Conservation (phyloP, 352 stramenopile species). For the Globisporangium parvum region DNA sequence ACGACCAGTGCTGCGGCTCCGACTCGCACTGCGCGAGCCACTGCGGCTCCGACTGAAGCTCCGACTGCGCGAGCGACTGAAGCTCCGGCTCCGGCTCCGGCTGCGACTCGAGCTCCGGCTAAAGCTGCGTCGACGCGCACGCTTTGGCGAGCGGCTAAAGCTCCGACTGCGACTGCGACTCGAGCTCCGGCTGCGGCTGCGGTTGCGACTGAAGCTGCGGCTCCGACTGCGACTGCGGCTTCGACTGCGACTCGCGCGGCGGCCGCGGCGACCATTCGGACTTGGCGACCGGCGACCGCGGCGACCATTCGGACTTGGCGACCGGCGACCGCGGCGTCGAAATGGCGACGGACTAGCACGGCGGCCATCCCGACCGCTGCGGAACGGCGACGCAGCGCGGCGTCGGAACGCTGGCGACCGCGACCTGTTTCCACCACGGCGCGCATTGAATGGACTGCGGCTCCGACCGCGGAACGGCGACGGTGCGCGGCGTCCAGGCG, state of each 20-base stretch:
- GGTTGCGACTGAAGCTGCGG: background rate
- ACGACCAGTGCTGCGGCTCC: constrained; percentile 12
- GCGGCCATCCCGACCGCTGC: constrained; percentile 19
- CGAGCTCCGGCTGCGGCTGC: background rate
- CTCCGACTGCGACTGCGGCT: constrained; percentile 19
- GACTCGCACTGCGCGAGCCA: too few relatives aligned
- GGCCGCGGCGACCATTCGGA: constrained; percentile 14
- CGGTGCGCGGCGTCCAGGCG: constrained; percentile 16
- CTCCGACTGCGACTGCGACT: background rate
- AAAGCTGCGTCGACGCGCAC: background rate
- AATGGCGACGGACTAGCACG: constrained; percentile 11
- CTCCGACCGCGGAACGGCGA: constrained; percentile 52
- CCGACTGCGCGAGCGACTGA: too few relatives aligned
- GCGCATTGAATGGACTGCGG: constrained; percentile 28
- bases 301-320: constrained; percentile 6
- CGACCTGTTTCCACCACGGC: constrained; percentile 14
- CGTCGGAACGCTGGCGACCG: constrained; percentile 36
- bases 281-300: constrained; percentile 7
- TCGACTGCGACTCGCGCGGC: constrained; percentile 11
- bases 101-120: too few relatives aligned
- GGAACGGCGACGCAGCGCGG: constrained; percentile 32
- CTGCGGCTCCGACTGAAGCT: too few relatives aligned
- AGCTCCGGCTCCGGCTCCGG: too few relatives aligned
- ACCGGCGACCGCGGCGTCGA: constrained; percentile 12
- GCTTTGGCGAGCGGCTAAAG: background rate